A percentile compares a stretch with the other conserved stretches of the same genome.
phyloP scores from a whole-genome alignment of 2,329 filamentous ascomycete species.

The Sodiomyces alkalinus region DNA sequence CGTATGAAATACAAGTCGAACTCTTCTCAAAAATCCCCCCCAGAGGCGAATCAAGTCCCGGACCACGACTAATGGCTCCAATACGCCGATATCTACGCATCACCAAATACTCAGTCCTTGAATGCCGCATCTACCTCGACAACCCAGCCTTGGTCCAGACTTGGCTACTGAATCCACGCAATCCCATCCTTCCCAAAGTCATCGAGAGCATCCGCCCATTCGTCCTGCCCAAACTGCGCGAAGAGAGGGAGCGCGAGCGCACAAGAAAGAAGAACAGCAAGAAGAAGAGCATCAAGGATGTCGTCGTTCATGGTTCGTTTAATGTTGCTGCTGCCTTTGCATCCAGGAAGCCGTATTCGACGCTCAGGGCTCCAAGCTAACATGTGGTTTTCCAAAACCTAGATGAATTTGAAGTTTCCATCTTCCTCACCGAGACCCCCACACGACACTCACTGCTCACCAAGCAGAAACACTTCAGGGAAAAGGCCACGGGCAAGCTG shows the following conservation, averaged over 20 bases:
- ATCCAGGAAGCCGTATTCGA: too few species aligned
- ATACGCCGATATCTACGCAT: conserved; percentile 83
- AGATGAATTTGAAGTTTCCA: conserved; percentile 93
- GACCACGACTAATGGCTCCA: conserved; percentile 51
- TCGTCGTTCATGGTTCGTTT: conserved; percentile 60
- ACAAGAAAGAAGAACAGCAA: conserved; percentile 49
- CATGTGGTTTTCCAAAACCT: too few species aligned
- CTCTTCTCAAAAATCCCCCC: too few species aligned
- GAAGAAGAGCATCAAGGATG: conserved; percentile 75
- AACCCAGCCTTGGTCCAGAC: conserved; percentile 69
- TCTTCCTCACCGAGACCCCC: conserved; percentile 78
- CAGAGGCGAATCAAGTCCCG: too few species aligned
- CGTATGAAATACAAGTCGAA: too few species aligned
- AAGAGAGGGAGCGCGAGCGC: conserved; percentile 56
- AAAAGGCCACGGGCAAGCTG: conserved; percentile 35
- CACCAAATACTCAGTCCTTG: conserved; percentile 85
- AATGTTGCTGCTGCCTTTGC: too few species aligned
- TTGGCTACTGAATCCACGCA: conserved; percentile 67
- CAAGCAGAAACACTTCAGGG: conserved; percentile 66
- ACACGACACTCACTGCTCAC: conserved; percentile 76
- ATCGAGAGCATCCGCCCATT: conserved; percentile 74
- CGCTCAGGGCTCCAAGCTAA: too few species aligned
- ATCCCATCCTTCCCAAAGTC: conserved; percentile 65
- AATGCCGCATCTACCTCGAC: conserved; percentile 91
- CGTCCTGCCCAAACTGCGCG: conserved; percentile 78